Evolutionary conservation across 1,139 yeast genomes (phyloP), one percentile per base, ranked within the genome.

Genomic region (Eremothecium sinecaudum): DNA sequence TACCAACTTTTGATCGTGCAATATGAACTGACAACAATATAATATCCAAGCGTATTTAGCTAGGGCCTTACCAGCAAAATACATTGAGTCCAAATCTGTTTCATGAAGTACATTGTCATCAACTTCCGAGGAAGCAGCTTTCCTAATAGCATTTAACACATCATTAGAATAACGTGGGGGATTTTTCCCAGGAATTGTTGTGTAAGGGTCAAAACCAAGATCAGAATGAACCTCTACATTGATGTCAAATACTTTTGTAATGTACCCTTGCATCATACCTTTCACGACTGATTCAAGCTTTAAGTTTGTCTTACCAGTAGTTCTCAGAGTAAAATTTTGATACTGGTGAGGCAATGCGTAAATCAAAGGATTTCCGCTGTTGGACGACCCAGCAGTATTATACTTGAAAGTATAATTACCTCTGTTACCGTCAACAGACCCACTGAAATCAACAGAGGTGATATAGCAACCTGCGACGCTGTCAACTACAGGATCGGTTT

Each of bases 1-100:
- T 0, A 81, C 70, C 35, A 77, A 56, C 0, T 48, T 47, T 0
- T 52, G 43, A 48, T 80, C 79, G 11, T 67, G 53, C 33, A 80
- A 50, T 7, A 79, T 64, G 41, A 64, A 74, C 31, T 75, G 73
- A 23, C 74, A 67, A 14, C 74, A 79, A 46, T 75, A 79, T 6
- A 79, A 64, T 34, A 80, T 65, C 63, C 76, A 76, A 0, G 90
- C 87, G 56, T 75, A 81, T 50, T 79, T 80, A 37, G 81, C 86
- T 36, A 80, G 59, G 15, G 74, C 66, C 50, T 80, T 80, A 18
- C 93, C 93, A 2, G 84, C 67, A 9, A 79, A 73, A 53, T 80
- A 80, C 90, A 79, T 80, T 0, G 75, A 70, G 38, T 80, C 86
- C 15, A 79, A 61, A 46, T 79, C 68, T 1, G 84, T 73, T 58